A percentile compares a stretch with the other conserved stretches of the same genome.
Evolutionary conservation across 2,329 filamentous ascomycete species (phyloP).

Genomic region (Aspergillus carbonarius): DNA sequence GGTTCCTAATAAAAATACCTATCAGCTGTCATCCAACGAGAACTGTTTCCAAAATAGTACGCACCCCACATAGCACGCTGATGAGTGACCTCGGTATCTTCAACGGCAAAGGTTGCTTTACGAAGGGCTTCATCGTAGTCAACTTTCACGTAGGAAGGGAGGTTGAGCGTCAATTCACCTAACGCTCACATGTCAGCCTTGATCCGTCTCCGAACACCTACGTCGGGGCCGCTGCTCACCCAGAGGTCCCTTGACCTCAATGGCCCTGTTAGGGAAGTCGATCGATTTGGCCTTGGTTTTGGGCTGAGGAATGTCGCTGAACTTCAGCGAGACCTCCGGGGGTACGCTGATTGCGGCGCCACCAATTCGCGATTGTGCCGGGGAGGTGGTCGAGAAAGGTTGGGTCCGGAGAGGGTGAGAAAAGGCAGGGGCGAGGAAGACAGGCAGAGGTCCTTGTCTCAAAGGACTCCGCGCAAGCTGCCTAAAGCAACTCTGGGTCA

Average conservation of each 20-base stretch:
- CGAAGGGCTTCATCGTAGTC: constrained; percentile 63
- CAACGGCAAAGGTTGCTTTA: constrained; percentile 67
- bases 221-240: constrained; percentile 48
- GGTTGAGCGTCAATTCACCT: constrained; percentile 73
- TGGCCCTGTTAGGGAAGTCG: constrained; percentile 60
- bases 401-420: constrained; percentile 45
- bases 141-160: constrained; percentile 77
- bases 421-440: constrained; percentile 73
- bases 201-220: neutral
- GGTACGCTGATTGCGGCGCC: constrained; percentile 77
- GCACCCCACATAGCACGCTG: constrained; percentile 97
- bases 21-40: constrained; percentile 18
- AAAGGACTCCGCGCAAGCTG: constrained; percentile 53
- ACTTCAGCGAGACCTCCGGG: constrained; percentile 72
- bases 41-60: constrained; percentile 26
- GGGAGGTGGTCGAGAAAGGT: constrained; percentile 70
- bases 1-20: constrained; percentile 61
- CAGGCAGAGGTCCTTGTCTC: constrained; percentile 59
- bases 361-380: constrained; percentile 78
- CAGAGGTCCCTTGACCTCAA: constrained; percentile 77
- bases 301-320: constrained; percentile 62
- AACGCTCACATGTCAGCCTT: constrained; percentile 16
- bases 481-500: constrained; percentile 60
- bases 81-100: constrained; percentile 65
- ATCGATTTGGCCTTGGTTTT: constrained; percentile 61